Base-by-base conservation (phyloP, 108 stramenopile genomes). In the Cylindrotheca fusiformis region DNA sequence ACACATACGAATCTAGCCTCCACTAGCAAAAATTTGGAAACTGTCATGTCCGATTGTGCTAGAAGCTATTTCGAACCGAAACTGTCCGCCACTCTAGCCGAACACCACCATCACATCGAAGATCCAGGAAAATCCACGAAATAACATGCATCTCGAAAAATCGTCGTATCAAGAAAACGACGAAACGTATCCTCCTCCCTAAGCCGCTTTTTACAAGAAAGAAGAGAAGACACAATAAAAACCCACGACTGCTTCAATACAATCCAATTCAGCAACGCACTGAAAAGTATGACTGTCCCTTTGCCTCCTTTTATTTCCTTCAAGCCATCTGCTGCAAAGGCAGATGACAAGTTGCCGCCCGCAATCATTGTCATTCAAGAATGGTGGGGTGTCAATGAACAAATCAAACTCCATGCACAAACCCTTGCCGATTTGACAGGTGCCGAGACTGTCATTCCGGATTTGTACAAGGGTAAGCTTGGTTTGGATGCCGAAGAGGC, bases 391-490 rank as follows among this genome's bases (percentile, higher is more conserved):
- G 14, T 73, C 26, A 67, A 57, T 18, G 46, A 32, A 3, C 22
- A 49, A 23, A 25, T 20, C 58, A 66, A 67, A 48, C 65, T 28
- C 28, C 65, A 67, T 46, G 65, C 65, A 10, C 46, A 65, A 33
- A 29, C 41, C 5, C 10, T 72, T 19, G 72, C 72, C 33, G 32
- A 29, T 32, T n/a, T 3, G 6, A 30, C 27, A 4, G 71, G 72
- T 21, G 56, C 33, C 31, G 65, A 60, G 22, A 51, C 29, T 20
- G 3, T 67, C 27, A 23, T 73, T 3, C 72, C 72, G 14, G 72
- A 73, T 53, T 28, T 73, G 33, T 73, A 73, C 60, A 58, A 64
- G 51, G 72, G 72, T 2, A 73, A 63, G 58, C 8, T 73, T 3
- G 48, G 63, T 22, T 33, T 73, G 31, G 60, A 73, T 1, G 58